phyloP scores from a whole-genome alignment of 2,329 filamentous ascomycete genomes.

The Biscogniauxia sp. region DNA sequence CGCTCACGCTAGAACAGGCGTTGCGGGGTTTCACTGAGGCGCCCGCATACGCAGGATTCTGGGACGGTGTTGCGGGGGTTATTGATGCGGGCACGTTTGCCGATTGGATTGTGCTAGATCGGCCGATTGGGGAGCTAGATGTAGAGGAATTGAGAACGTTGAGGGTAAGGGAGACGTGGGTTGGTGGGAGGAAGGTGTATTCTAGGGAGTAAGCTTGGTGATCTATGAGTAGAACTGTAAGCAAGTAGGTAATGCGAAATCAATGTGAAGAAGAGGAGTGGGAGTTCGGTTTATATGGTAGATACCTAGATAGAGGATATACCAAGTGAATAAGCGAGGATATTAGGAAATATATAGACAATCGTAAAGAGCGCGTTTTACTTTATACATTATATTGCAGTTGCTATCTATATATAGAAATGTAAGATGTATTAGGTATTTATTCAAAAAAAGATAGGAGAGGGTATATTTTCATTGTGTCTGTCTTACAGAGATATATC shows the following conservation, averaged over 20 bases:
- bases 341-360: too few relatives aligned
- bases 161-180: conserved; percentile 65
- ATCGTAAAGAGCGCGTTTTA: too few relatives aligned
- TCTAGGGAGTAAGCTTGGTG: conserved; percentile 18
- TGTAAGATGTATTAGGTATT: too few relatives aligned
- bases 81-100: conserved; percentile 61
- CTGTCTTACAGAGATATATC: too few relatives aligned
- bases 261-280: not conserved
- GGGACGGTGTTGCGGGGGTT: conserved; percentile 53
- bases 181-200: conserved; percentile 56
- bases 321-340: too few relatives aligned
- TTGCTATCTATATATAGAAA: too few relatives aligned
- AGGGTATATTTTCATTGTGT: too few relatives aligned
- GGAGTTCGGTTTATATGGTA: not conserved
- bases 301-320: not conserved
- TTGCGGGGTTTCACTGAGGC: conserved; percentile 60
- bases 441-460: too few relatives aligned
- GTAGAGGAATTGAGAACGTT: conserved; percentile 53
- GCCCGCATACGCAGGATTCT: conserved; percentile 57
- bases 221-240: too few relatives aligned
- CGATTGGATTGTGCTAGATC: conserved; percentile 69
- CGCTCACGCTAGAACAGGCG: conserved; percentile 57
- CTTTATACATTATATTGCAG: too few relatives aligned
- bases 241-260: not conserved
- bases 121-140: conserved; percentile 48